phyloP scores from a whole-genome alignment of 495 filamentous ascomycete genomes.

The Penicillium simplicissimum region DNA sequence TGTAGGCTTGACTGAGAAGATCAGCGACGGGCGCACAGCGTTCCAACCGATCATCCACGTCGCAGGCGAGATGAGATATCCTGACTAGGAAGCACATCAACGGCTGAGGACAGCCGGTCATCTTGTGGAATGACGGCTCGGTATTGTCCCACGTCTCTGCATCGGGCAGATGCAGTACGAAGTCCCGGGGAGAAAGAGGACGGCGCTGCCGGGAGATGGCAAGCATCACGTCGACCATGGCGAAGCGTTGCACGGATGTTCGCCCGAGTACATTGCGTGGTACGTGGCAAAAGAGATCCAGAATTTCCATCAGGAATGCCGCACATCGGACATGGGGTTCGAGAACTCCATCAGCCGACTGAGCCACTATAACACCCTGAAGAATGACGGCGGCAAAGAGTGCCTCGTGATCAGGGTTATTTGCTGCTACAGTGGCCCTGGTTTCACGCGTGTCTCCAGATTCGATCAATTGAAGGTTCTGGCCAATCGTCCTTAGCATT shows the following conservation, averaged over 20 bases:
- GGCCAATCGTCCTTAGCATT: constrained; percentile 29
- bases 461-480: constrained; percentile 21
- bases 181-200: constrained; percentile 25
- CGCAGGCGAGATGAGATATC: constrained; percentile 30
- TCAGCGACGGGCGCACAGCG: not conserved
- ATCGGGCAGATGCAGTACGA: constrained; percentile 26
- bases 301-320: constrained; percentile 28
- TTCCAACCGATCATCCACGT: constrained; percentile 21
- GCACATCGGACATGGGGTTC: constrained; percentile 33
- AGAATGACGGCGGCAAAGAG: constrained; percentile 28
- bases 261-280: constrained; percentile 20
- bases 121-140: constrained; percentile 33
- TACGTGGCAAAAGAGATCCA: constrained; percentile 21
- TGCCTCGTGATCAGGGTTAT: constrained; percentile 22
- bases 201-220: constrained; percentile 32
- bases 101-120: constrained; percentile 34
- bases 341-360: constrained; percentile 28
- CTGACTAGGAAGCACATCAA: constrained; percentile 31
- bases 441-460: constrained; percentile 2
- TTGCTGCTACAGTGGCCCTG: constrained; percentile 2
- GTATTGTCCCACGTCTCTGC: constrained; percentile 24
- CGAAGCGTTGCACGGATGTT: constrained; percentile 29
- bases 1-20: constrained; percentile 17
- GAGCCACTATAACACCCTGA: constrained; percentile 30
- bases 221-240: constrained; percentile 35